Conservation (phyloP, 805 yeast genomes). For the Metschnikowia cubensis region DNA sequence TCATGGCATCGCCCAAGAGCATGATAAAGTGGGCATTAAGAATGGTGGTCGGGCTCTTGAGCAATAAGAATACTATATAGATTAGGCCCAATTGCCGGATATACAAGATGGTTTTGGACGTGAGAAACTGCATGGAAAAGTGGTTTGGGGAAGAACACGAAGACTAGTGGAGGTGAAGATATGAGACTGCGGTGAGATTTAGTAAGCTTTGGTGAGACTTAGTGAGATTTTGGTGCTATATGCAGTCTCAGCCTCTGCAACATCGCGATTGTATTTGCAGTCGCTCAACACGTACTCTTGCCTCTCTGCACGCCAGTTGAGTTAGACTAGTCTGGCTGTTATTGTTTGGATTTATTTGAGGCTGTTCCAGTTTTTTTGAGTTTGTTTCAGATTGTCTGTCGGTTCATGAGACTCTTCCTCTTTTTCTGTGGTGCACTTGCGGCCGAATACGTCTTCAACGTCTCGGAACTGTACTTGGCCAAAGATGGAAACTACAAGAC, state of each 20-base stretch:
- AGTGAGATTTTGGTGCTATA: too few species aligned
- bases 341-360: too few species aligned
- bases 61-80: slow-evolving; percentile 41
- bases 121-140: slow-evolving; percentile 45
- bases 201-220: too few species aligned
- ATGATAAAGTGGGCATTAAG: slow-evolving; percentile 44
- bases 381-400: too few species aligned
- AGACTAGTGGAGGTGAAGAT: too few species aligned
- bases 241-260: not conserved
- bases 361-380: too few species aligned
- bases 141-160: not conserved
- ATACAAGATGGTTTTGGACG: slow-evolving; percentile 47
- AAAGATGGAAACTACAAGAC: slow-evolving; percentile 34
- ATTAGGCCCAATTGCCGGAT: slow-evolving; percentile 44
- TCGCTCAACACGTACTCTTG: not conserved
- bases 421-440: slow-evolving; percentile 18
- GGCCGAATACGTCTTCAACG: slow-evolving; percentile 8
- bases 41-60: slow-evolving; percentile 46
- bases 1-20: slow-evolving; percentile 60
- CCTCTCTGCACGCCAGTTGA: too few species aligned
- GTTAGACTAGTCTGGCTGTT: too few species aligned
- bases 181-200: too few species aligned
- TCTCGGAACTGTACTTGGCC: slow-evolving; percentile 10
- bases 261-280: slow-evolving; percentile 4
- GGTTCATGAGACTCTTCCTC: not conserved